Evolutionary conservation across 306 rosid species (phyloP), one percentile per base, ranked within the genome.

Genomic region (Delonix regia): DNA sequence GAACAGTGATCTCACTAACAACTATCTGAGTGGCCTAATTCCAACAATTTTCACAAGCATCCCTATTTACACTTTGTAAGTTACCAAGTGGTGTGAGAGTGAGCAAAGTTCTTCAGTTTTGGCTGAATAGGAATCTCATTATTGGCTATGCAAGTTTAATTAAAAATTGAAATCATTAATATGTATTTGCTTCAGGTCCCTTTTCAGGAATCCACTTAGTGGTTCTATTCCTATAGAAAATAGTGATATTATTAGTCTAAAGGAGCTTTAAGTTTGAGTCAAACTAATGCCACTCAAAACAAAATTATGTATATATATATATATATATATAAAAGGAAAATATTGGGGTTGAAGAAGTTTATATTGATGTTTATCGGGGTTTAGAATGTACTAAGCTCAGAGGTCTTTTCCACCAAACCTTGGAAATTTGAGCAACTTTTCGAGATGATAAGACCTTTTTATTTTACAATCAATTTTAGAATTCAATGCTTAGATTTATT

Each of bases 1-100:
- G 44, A 76, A 71, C 90, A 91, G 97, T 61, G 93, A 91, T 87
- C 86, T 91, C 34, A 34, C 83, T 63, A 81, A 87, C 45, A 91
- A 91, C 69, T 83, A 87, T 73, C 34, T 91, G 57, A 74, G 45
- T 52, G 97, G 97, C 70, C 45, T 90, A 72, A 84, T 91, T 51
- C 93, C 92, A 25, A 55, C 59, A 45, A 85, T 77, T 77, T 76
- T 87, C 36, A 86, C 82, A 36, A 73, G 61, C 42, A 74, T 83
- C 6, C 83, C 90, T 9, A 84, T 91, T 68, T 78, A 19, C 25
- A 62, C 0, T n/a, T 28, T 91, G 97, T 91, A 75, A 87, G 93
- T 34, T 6, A 34, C 6, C 2, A 34, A 2, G 38, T 2, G 38
- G 38, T 6, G 6, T 34, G 2, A 2, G 4, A 6, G 6, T 34